phyloP scores from a whole-genome alignment of 2,329 filamentous ascomycete genomes.

The Pseudovirgaria hyperparasitica region DNA sequence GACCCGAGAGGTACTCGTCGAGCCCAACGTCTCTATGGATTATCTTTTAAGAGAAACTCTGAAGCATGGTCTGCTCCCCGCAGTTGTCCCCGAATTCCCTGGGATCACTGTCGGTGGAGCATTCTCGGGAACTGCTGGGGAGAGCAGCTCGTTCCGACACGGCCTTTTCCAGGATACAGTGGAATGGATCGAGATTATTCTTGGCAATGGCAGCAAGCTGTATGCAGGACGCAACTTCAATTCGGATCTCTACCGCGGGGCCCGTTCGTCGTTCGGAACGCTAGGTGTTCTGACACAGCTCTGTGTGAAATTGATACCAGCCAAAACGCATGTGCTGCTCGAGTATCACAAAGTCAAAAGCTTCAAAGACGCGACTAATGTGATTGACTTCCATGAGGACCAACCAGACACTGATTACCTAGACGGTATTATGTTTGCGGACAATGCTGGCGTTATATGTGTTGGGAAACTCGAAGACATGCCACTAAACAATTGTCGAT shows the following conservation, averaged over 20 bases:
- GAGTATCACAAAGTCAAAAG: constrained; percentile 35
- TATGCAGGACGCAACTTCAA: too few relatives aligned
- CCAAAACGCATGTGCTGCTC: constrained; percentile 35
- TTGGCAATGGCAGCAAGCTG: constrained; percentile 41
- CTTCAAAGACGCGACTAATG: too few relatives aligned
- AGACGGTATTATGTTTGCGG: constrained; percentile 37
- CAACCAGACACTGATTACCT: constrained; percentile 33
- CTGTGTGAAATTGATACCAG: constrained; percentile 32
- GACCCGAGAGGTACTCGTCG: constrained; percentile 36
- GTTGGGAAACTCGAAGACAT: too few relatives aligned
- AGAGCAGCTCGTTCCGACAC: constrained; percentile 49
- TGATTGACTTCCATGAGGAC: too few relatives aligned
- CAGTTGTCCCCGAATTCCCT: constrained; percentile 54
- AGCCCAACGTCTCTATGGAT: constrained; percentile 56
- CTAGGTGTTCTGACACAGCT: constrained; percentile 52
- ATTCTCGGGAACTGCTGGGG: constrained; percentile 49
- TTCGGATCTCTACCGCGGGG: constrained; percentile 55
- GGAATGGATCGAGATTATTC: constrained; percentile 46
- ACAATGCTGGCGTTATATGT: constrained; percentile 28
- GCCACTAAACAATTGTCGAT: too few relatives aligned
- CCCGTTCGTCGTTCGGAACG: constrained; percentile 53
- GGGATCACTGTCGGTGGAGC: constrained; percentile 52
- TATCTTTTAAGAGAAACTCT: constrained; percentile 42
- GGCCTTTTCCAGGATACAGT: constrained; percentile 52
- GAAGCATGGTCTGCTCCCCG: constrained; percentile 34